Evolutionary conservation across 23 red algal species (phyloP).

Genomic region (Pyropia haitanensis): DNA sequence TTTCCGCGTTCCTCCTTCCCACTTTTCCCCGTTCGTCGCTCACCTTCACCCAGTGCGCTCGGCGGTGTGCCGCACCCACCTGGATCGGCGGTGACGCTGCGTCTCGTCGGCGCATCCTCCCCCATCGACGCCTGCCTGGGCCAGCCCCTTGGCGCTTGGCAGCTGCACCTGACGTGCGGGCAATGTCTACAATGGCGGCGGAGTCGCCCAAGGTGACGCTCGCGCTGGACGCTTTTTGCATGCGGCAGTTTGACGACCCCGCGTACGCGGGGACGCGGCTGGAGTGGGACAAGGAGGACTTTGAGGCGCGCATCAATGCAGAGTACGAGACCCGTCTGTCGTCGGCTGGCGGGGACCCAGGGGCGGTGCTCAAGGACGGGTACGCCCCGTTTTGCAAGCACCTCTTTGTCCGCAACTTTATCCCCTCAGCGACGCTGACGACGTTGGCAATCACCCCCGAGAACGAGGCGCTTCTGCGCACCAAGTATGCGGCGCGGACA

Average conservation of each 20-base stretch:
- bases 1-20: too few species aligned
- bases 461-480: slow-evolving; percentile 61
- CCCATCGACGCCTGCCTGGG: too few species aligned
- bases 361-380: slow-evolving; percentile 58
- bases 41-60: too few species aligned
- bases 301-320: slow-evolving; percentile 14
- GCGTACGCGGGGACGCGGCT: slow-evolving; percentile 73
- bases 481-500: slow-evolving; percentile 58
- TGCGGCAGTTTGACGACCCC: slow-evolving; percentile 72
- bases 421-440: not conserved
- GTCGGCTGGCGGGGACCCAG: slow-evolving; percentile 26
- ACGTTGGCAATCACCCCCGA: slow-evolving; percentile 50
- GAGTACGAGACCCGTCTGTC: slow-evolving; percentile 21
- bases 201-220: not conserved
- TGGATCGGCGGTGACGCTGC: too few species aligned
- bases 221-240: slow-evolving; percentile 50
- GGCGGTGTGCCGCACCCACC: too few species aligned
- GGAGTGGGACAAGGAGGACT: slow-evolving; percentile 21
- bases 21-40: too few species aligned
- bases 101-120: too few species aligned
- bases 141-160: too few species aligned
- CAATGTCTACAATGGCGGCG: too few species aligned
- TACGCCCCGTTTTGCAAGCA: slow-evolving; percentile 97
- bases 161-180: too few species aligned
- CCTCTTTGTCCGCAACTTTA: slow-evolving; percentile 77